Conservation (phyloP, 805 yeast genomes). For the Groenewaldozyma salmanticensis region DNA sequence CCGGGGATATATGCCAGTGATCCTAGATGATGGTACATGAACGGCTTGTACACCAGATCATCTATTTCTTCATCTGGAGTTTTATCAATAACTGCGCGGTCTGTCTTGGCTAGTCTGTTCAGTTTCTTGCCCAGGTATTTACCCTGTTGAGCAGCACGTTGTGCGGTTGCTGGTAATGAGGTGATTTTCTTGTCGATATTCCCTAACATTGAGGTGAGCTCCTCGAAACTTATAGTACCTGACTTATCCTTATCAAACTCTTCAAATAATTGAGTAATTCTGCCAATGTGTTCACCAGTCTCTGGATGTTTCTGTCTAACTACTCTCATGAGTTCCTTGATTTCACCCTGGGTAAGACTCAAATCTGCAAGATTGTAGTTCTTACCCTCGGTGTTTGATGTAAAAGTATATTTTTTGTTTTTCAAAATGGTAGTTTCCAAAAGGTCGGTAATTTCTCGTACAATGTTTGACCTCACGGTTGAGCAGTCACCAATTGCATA, state of each 20-base stretch:
- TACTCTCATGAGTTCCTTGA: slow-evolving; percentile 38
- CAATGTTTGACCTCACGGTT: slow-evolving; percentile 51
- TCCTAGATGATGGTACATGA: slow-evolving; percentile 55
- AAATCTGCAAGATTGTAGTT: slow-evolving; percentile 45
- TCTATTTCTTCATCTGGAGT: slow-evolving; percentile 47
- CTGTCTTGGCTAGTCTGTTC: slow-evolving; percentile 40
- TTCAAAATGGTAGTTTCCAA: slow-evolving; percentile 26
- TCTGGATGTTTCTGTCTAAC: slow-evolving; percentile 47
- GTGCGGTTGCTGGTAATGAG: slow-evolving; percentile 66
- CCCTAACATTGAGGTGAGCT: slow-evolving; percentile 40
- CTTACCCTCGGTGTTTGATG: slow-evolving; percentile 21
- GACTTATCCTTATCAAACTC: slow-evolving; percentile 39
- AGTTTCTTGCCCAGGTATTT: slow-evolving; percentile 53
- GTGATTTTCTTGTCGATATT: slow-evolving; percentile 55
- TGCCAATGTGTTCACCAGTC: slow-evolving; percentile 44
- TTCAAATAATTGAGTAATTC: slow-evolving; percentile 42
- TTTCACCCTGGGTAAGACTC: slow-evolving; percentile 38
- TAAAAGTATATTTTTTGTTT: slow-evolving; percentile 11
- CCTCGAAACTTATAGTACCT: slow-evolving; percentile 45
- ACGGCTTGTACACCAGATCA: slow-evolving; percentile 46
- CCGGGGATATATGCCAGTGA: slow-evolving; percentile 61
- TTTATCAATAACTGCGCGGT: slow-evolving; percentile 36
- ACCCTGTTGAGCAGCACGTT: slow-evolving; percentile 66
- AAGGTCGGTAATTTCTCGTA: slow-evolving; percentile 44
- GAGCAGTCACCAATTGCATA: slow-evolving; percentile 69